These are phyloP conservation scores for Penicillium concentricum DNA, from an alignment of 2,329 filamentous ascomycete species.

Conservation along the genomic window DNA sequence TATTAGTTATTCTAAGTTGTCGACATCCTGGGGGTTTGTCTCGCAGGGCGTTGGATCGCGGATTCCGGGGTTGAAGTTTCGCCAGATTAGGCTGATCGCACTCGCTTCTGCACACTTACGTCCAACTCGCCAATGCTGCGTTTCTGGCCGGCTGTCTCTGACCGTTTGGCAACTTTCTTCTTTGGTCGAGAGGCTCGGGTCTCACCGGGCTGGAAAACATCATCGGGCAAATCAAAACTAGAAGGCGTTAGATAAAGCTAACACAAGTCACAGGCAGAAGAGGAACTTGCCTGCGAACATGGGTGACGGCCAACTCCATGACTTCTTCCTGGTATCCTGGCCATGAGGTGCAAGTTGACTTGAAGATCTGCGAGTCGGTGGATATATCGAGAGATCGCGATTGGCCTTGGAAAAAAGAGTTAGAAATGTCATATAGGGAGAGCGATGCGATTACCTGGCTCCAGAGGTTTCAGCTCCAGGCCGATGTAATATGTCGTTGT, in stretches of 20 bases:
- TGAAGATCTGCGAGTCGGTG: conserved; percentile 82
- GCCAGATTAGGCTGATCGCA: conserved; percentile 24
- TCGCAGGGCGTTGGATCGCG: conserved; percentile 17
- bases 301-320: conserved; percentile 76
- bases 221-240: conserved; percentile 83
- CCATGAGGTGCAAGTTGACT: conserved; percentile 74
- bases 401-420: conserved; percentile 35
- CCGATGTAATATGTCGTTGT: conserved; percentile 96
- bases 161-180: conserved; percentile 51
- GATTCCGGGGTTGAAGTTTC: conserved; percentile 24
- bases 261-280: not conserved
- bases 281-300: conserved; percentile 75
- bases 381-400: conserved; percentile 57
- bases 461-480: conserved; percentile 71
- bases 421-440: conserved; percentile 27
- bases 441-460: conserved; percentile 58
- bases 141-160: conserved; percentile 38
- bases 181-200: conserved; percentile 60
- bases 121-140: conserved; percentile 42
- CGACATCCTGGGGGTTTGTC: conserved; percentile 18
- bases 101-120: conserved; percentile 40
- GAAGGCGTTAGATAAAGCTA: conserved; percentile 16
- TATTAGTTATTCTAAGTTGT: conserved; percentile 34
- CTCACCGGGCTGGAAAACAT: conserved; percentile 82
- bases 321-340: conserved; percentile 71